Conservation (phyloP, 2,329 filamentous ascomycete genomes). For the Aspergillus floridensis region DNA sequence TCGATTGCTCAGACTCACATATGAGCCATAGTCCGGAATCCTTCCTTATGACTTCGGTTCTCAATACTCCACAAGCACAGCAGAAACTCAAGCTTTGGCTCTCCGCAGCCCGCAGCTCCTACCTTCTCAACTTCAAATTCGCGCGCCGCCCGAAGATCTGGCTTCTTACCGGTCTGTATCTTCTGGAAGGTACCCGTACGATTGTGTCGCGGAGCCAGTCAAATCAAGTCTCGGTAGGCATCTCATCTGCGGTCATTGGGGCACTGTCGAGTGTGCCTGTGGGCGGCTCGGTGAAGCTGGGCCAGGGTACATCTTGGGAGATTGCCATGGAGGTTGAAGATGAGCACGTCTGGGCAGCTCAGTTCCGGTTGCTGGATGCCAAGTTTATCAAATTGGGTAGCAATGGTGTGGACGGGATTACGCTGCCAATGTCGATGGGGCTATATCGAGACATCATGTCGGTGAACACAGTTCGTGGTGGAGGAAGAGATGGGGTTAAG, state of each 20-base stretch:
- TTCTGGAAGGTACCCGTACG: constrained; percentile 20
- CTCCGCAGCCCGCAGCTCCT: constrained; percentile 24
- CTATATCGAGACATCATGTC: constrained; percentile 27
- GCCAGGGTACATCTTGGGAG: constrained; percentile 21
- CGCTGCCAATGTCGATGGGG: constrained; percentile 17
- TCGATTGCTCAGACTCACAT: neutral
- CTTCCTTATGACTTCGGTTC: constrained; percentile 19
- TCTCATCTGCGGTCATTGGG: constrained; percentile 20
- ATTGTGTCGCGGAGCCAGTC: constrained; percentile 18
- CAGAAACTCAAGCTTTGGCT: constrained; percentile 25
- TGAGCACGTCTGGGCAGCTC: constrained; percentile 28
- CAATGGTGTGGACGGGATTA: constrained; percentile 7
- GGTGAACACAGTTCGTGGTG: constrained; percentile 17
- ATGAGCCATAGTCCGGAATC: constrained; percentile 16
- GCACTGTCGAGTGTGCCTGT: constrained; percentile 24
- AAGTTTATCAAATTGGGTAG: constrained; percentile 17
- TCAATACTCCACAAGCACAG: constrained; percentile 16
- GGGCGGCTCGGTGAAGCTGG: constrained; percentile 23
- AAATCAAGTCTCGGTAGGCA: constrained; percentile 15
- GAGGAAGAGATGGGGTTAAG: constrained; percentile 1
- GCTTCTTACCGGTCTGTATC: constrained; percentile 24
- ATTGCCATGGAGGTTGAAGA: constrained; percentile 24
- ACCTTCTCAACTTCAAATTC: constrained; percentile 24
- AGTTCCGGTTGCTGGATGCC: constrained; percentile 25
- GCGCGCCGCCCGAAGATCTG: constrained; percentile 27